A percentile compares a stretch with the other conserved stretches of the same genome.
phyloP scores from a whole-genome alignment of 2,329 filamentous ascomycete genomes.

The Lecanosticta acicola region DNA sequence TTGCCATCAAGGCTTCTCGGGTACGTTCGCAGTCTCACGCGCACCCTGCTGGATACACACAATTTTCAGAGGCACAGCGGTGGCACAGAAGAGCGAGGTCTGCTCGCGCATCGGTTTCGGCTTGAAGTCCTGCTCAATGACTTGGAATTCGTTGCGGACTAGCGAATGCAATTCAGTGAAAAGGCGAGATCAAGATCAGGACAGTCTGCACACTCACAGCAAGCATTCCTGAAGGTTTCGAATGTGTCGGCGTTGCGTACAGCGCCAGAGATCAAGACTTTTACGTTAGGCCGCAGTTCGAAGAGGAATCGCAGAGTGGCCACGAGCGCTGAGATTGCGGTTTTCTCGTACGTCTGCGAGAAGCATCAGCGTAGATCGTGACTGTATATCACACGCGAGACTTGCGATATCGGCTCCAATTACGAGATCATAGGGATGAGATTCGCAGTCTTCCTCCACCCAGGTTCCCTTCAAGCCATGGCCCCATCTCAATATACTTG shows the following conservation, averaged over 20 bases:
- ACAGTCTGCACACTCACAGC: constrained; percentile 40
- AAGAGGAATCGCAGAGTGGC: constrained; percentile 60
- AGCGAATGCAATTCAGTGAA: constrained; percentile 1
- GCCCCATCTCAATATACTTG: constrained; percentile 61
- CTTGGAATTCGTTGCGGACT: constrained; percentile 30
- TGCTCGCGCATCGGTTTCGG: constrained; percentile 30
- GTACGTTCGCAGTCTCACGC: too few relatives aligned
- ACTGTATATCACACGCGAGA: constrained; percentile 6
- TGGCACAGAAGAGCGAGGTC: constrained; percentile 33
- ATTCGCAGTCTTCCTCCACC: constrained; percentile 47
- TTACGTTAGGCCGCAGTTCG: constrained; percentile 49
- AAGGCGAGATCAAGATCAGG: not conserved
- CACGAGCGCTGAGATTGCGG: constrained; percentile 58
- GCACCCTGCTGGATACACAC: constrained; percentile 21
- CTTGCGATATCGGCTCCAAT: constrained; percentile 66
- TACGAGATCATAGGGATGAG: constrained; percentile 53
- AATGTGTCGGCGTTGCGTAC: constrained; percentile 67
- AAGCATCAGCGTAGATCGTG: constrained; percentile 11
- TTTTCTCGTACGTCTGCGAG: constrained; percentile 62
- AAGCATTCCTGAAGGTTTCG: constrained; percentile 56
- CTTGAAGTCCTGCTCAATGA: constrained; percentile 30
- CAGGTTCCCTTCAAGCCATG: constrained; percentile 54
- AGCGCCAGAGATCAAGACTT: constrained; percentile 63
- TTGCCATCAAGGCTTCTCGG: too few relatives aligned
- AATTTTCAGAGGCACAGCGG: constrained; percentile 32